Conservation (phyloP, 2,329 filamentous ascomycete genomes). For the Xylariaceae sp. region DNA sequence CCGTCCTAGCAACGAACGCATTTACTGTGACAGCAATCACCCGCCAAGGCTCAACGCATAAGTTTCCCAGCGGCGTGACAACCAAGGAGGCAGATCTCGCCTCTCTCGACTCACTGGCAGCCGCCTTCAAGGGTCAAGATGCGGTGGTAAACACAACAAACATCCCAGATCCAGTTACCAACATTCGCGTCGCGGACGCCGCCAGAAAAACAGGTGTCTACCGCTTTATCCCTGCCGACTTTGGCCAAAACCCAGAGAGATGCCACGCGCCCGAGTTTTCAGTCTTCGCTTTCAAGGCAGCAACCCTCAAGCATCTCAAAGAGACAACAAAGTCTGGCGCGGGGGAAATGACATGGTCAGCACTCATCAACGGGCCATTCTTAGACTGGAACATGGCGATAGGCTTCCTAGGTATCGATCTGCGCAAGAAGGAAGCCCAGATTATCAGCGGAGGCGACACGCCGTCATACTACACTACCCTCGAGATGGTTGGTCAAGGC, state of each 20-base stretch:
- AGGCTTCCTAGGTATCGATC: slow-evolving; percentile 23
- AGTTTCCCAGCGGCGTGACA: slow-evolving; percentile 1
- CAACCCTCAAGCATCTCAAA: slow-evolving; percentile 11
- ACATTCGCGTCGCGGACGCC: slow-evolving; percentile 1
- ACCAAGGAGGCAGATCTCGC: not conserved
- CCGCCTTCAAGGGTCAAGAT: slow-evolving; percentile 1
- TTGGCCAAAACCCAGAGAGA: slow-evolving; percentile 24
- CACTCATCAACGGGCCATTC: slow-evolving; percentile 30
- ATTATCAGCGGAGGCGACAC: slow-evolving; percentile 29
- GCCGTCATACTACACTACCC: slow-evolving; percentile 22
- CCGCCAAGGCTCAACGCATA: slow-evolving; percentile 2
- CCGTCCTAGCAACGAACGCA: not conserved
- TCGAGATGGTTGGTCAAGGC: slow-evolving; percentile 27
- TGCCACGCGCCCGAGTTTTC: slow-evolving; percentile 7
- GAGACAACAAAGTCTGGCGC: slow-evolving; percentile 7
- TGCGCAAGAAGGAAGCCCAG: slow-evolving; percentile 20
- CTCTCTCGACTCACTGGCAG: not conserved
- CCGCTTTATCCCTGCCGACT: slow-evolving; percentile 30
- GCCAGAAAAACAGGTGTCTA: not conserved
- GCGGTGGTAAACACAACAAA: slow-evolving; percentile 4
- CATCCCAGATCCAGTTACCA: not conserved
- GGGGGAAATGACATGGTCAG: slow-evolving; percentile 28
- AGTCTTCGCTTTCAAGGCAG: slow-evolving; percentile 16
- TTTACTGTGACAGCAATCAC: slow-evolving; percentile 4
- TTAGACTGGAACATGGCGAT: slow-evolving; percentile 28